Evolutionary conservation across 108 stramenopile species (phyloP).

Genomic region (Bacterosira constricta): DNA sequence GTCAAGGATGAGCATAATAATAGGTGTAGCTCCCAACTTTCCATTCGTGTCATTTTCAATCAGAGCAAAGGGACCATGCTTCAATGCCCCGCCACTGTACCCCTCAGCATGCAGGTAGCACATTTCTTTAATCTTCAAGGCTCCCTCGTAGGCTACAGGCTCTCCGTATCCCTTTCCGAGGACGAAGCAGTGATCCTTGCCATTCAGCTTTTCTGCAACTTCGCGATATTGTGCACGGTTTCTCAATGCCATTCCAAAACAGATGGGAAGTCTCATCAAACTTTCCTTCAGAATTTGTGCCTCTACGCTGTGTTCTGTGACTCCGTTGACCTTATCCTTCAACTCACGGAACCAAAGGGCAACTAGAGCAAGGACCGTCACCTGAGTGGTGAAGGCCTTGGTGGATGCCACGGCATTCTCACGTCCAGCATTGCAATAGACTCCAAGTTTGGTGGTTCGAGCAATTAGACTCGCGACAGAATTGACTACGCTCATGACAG

Average conservation of each 20-base stretch:
- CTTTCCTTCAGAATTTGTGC: conserved; percentile 77
- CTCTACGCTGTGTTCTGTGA: conserved; percentile 48
- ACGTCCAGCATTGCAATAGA: conserved; percentile 98
- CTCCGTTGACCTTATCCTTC: conserved; percentile 73
- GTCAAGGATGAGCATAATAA: conserved; percentile 98
- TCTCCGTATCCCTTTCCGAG: conserved; percentile 96
- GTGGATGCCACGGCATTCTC: conserved; percentile 99
- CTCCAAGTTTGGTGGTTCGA: conserved; percentile 95
- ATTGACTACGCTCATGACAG: conserved; percentile 94
- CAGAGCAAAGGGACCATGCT: conserved; percentile 98
- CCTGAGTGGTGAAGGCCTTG: conserved; percentile 99
- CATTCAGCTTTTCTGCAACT: conserved; percentile 78
- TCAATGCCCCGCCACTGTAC: conserved; percentile 98
- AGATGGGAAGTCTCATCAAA: conserved; percentile 96
- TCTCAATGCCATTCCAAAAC: conserved; percentile 97
- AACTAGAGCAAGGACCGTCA: conserved; percentile 95
- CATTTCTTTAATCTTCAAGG: conserved; percentile 99
- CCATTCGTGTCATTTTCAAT: conserved; percentile 90
- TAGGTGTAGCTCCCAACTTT: conserved; percentile 97
- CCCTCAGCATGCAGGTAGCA: conserved; percentile 99
- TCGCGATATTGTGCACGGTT: conserved; percentile 84
- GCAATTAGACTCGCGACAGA: conserved; percentile 97
- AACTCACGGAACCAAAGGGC: conserved; percentile 95
- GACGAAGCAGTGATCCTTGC: conserved; percentile 96
- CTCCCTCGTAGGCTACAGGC: conserved; percentile 97